These are phyloP conservation scores for Apiospora kogelbergensis DNA, from an alignment of 2,329 filamentous ascomycete genomes.

Conservation along the genomic window DNA sequence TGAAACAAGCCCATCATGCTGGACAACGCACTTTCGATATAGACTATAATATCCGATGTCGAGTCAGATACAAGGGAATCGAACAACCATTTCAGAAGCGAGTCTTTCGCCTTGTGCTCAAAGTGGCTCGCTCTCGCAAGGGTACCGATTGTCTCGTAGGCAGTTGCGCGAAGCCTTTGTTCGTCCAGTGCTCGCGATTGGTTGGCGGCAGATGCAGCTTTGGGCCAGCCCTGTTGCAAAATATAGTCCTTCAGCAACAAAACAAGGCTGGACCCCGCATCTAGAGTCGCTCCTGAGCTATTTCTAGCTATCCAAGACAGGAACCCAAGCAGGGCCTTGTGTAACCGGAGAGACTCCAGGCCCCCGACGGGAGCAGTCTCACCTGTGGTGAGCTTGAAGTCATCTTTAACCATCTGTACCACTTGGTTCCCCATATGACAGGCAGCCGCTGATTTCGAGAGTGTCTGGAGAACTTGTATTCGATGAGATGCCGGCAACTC, in stretches of 20 bases:
- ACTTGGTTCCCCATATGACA: constrained; percentile 70
- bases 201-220: constrained; percentile 47
- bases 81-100: constrained; percentile 74
- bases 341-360: constrained; percentile 75
- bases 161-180: constrained; percentile 70
- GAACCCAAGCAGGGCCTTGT: constrained; percentile 81
- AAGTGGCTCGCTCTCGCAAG: constrained; percentile 66
- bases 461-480: constrained; percentile 71
- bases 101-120: constrained; percentile 51
- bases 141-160: constrained; percentile 88
- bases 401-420: constrained; percentile 68
- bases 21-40: constrained; percentile 85
- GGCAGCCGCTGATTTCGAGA: constrained; percentile 75
- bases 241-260: constrained; percentile 71
- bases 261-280: constrained; percentile 69
- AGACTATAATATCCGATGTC: constrained; percentile 73
- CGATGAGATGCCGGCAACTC: constrained; percentile 71
- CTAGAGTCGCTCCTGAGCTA: constrained; percentile 52
- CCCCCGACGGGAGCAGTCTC: constrained; percentile 47
- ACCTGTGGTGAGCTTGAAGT: constrained; percentile 45
- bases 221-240: constrained; percentile 80
- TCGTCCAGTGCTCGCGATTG: constrained; percentile 53
- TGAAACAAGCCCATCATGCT: constrained; percentile 59
- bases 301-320: constrained; percentile 83
- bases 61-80: constrained; percentile 78